Conservation (phyloP, 2,329 filamentous ascomycete genomes). For the Ophiostoma australiae region DNA sequence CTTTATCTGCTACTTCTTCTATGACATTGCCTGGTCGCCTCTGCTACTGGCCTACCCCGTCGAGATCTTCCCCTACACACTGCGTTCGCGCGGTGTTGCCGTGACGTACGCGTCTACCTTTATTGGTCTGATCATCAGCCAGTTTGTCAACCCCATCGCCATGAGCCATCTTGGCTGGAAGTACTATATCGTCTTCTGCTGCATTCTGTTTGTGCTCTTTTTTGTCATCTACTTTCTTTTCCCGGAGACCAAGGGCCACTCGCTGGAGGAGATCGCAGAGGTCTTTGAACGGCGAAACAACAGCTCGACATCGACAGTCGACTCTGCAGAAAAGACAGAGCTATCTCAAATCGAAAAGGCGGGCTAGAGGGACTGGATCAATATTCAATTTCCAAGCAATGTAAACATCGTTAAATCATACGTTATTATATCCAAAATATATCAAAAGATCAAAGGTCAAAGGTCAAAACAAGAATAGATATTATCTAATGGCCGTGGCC, state of each 20-base stretch:
- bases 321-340: not conserved
- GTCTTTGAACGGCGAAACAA: not conserved
- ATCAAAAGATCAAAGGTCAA: not conserved
- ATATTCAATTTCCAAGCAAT: not conserved
- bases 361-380: not conserved
- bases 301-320: not conserved
- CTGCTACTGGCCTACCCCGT: constrained; percentile 14
- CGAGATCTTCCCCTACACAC: constrained; percentile 22
- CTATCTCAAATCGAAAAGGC: not conserved
- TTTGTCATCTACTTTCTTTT: not conserved
- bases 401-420: not conserved
- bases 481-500: not conserved
- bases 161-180: constrained; percentile 37
- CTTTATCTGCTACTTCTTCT: constrained; percentile 35
- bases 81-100: constrained; percentile 19
- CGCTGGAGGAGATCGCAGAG: not conserved
- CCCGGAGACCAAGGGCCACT: not conserved
- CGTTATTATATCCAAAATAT: not conserved
- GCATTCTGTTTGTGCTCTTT: not conserved
- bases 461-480: not conserved
- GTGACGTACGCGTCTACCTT: constrained; percentile 7
- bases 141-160: constrained; percentile 28
- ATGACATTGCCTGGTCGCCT: constrained; percentile 30
- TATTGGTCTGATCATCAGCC: constrained; percentile 14
- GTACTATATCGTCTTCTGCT: constrained; percentile 25